phyloP scores from a whole-genome alignment of 768 basidiomycete genomes.

The Boletus sp. region DNA sequence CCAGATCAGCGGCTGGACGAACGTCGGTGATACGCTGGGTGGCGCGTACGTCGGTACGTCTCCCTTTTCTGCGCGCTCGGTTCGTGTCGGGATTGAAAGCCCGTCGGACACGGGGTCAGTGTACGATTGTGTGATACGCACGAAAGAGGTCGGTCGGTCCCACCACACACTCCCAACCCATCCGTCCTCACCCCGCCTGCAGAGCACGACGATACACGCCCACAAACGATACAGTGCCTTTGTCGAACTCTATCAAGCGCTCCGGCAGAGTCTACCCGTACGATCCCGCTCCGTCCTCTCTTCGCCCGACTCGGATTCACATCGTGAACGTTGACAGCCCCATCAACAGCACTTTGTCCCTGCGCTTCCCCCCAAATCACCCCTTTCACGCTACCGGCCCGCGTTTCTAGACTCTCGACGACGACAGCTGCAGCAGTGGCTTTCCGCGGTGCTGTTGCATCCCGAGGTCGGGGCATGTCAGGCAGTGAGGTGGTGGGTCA shows the following conservation, averaged over 20 bases:
- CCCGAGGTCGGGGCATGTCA: constrained; percentile 66
- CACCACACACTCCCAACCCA: neutral
- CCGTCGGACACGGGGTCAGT: constrained; percentile 34
- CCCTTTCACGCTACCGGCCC: constrained; percentile 62
- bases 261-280: constrained; percentile 54
- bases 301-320: neutral
- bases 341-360: constrained; percentile 50
- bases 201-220: constrained; percentile 62
- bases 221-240: constrained; percentile 70
- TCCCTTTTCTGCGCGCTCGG: too few species aligned
- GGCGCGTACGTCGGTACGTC: constrained; percentile 62
- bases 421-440: constrained; percentile 61
- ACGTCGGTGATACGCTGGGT: constrained; percentile 62
- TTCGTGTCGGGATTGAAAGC: neutral
- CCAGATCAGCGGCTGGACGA: constrained; percentile 65
- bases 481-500: constrained; percentile 61
- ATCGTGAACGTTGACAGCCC: constrained; percentile 29
- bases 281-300: constrained; percentile 4
- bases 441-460: constrained; percentile 59
- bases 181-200: neutral
- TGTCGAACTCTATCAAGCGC: constrained; percentile 45
- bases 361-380: constrained; percentile 63
- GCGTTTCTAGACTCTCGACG: constrained; percentile 65
- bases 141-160: constrained; percentile 46
- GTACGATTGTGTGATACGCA: constrained; percentile 67